Evolutionary conservation across 2,329 filamentous ascomycete genomes (phyloP), one percentile per base, ranked within the genome.

Genomic region (Verticillium klebahnii): DNA sequence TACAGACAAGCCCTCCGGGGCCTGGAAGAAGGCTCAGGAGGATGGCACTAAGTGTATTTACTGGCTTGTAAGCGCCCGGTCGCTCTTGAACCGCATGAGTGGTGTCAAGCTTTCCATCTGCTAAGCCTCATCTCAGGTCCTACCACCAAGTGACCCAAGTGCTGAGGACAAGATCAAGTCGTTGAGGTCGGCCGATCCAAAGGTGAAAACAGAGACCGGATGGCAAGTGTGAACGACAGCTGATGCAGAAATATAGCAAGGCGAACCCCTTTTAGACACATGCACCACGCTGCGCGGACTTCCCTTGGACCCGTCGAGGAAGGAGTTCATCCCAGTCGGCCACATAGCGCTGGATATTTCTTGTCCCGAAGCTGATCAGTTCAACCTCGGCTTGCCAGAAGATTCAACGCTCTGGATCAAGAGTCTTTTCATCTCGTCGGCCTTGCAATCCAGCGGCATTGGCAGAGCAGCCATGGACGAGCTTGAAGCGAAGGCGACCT

Each of bases 331-430:
- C 7, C 72, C 73, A 0, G 63, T 75, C 32, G 72, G 72, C 6
- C 73, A 75, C 55, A 71, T 74, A 36, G 67, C 70, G 1, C 67
- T 75, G 3, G 69, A 71, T 61, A 62, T 55, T 3, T 62, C 66
- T 25, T 63, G 68, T 12, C 36, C 60, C 1, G 58, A 66, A 3
- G 58, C 64, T 0, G 54, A 29, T 55, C 0, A 37, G 1, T 61
- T 71, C 3, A 19, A 57, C 0, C 58, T 73, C 0, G 64, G 69
- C 1, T 60, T 73, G 3, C 68, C 70, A 0, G 29, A 52, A 0
- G 61, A 68, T 1, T 58, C 59, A 2, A 39, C 70, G 8, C 72
- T 69, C 57, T 73, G 71, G 71, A 73, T 73, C 54, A 73, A 73
- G 57, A 72, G 65, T 0, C 69, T 73, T 9, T 73, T 69, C 32